Percentiles rank a stretch among this genome's conserved stretches.
Conservation (phyloP, 1,284 basidiomycete species). For the Tremellales sp. region DNA sequence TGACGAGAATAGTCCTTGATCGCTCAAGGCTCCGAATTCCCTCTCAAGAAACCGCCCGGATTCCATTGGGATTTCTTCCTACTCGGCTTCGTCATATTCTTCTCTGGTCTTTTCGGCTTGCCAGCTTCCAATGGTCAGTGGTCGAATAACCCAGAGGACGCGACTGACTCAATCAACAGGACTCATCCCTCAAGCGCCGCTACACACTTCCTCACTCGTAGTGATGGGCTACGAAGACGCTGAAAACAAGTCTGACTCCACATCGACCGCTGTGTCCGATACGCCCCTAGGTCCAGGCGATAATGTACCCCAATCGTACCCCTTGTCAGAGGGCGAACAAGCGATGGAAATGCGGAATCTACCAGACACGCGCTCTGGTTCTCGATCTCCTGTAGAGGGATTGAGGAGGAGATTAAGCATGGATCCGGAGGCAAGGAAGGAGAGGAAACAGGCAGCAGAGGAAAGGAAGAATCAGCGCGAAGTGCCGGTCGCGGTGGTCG, state of each 20-base stretch:
- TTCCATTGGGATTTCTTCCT: constrained; percentile 81
- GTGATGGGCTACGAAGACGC: constrained; percentile 62
- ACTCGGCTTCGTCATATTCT: constrained; percentile 85
- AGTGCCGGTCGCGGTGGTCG: constrained; percentile 72
- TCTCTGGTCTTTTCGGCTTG: constrained; percentile 82
- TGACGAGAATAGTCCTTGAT: constrained; percentile 65
- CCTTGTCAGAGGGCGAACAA: background rate
- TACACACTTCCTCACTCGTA: constrained; percentile 81
- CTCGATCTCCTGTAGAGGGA: constrained; percentile 5
- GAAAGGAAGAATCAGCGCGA: constrained; percentile 49
- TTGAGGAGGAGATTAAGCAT: constrained; percentile 14
- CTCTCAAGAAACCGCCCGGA: constrained; percentile 83
- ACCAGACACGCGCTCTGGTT: background rate
- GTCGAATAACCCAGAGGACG: background rate
- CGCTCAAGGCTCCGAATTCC: constrained; percentile 87
- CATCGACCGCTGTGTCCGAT: constrained; percentile 5
- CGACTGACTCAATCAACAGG: constrained; percentile 15
- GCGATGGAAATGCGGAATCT: constrained; percentile 7
- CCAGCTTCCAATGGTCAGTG: constrained; percentile 80
- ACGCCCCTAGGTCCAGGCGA: background rate
- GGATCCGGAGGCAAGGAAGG: background rate
- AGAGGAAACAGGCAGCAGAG: constrained; percentile 2
- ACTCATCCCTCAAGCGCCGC: constrained; percentile 91
- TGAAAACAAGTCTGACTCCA: constrained; percentile 43
- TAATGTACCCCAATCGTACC: background rate